Base-by-base conservation (phyloP, 257 asterid species). In the Solanum appendiculatum region DNA sequence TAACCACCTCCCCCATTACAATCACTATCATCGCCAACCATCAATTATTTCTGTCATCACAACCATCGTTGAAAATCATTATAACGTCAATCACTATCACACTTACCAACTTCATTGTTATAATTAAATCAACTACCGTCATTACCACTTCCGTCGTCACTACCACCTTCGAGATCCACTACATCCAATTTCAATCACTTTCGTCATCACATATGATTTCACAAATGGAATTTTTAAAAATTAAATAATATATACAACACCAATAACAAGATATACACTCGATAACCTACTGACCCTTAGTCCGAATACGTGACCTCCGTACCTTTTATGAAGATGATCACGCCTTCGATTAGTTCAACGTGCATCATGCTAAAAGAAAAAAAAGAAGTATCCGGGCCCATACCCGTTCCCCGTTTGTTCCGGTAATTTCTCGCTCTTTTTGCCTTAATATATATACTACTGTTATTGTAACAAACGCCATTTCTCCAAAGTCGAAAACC, bases 391-490 rank as follows among this genome's bases (percentile, higher is more conserved):
- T 33, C 34, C 6, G 10, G 25, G 64, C 13, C 64, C 64, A 21
- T 7, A 21, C 70, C 70, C 70, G 70, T 63, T 63, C 70, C 33
- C 33, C 33, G 18, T 63, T 63, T 10, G 68, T 34, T 63, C 78
- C 36, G 44, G 21, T 74, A 39, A 81, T 73, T 56, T 23, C 86
- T 88, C 9, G 6, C 21, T 36, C 15, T 6, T n/a, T 63, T 27
- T 33, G 29, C 15, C 72, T 85, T 29, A 78, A 34, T 89, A 56
- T 56, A 56, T 56, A 56, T 56, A 56, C 25, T 56, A 7, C 5
- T 56, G 25, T 20, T 54, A 56, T 56, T 7, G 83, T 77, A 13
- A 77, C 90, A 86, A 90, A 88, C 92, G 85, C 82, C 33, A 86
- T 36, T 54, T 82, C 46, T 6, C 51, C 31, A 83, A 29, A 82